Conservation (phyloP, 805 yeast species). For the Ogataea pini region DNA sequence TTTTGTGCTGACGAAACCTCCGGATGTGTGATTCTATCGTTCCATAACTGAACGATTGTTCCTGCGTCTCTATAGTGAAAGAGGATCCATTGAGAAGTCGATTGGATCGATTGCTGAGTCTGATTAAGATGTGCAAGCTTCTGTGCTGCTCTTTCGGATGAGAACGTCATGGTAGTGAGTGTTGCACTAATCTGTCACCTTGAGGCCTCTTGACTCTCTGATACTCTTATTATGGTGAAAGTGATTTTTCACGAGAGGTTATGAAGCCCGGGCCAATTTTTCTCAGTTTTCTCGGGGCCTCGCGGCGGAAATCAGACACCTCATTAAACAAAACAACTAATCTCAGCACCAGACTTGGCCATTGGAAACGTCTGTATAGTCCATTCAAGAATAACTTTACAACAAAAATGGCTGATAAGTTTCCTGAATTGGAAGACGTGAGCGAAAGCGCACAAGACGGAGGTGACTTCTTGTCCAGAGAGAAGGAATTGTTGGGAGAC, state of each 20-base stretch:
- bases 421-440: constrained; percentile 64
- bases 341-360: not conserved
- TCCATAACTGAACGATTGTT: constrained; percentile 57
- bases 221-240: too few species aligned
- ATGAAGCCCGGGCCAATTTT: constrained; percentile 1
- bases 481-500: constrained; percentile 66
- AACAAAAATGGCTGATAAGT: constrained; percentile 65
- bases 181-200: not conserved
- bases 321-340: constrained; percentile 1
- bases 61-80: constrained; percentile 64
- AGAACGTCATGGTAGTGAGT: constrained; percentile 53
- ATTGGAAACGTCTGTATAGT: not conserved
- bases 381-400: not conserved
- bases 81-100: constrained; percentile 70
- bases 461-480: constrained; percentile 64
- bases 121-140: constrained; percentile 53
- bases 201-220: not conserved
- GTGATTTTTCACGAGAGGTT: constrained; percentile 7
- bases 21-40: constrained; percentile 20
- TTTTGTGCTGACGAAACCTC: constrained; percentile 33
- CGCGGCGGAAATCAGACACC: constrained; percentile 11
- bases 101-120: constrained; percentile 70
- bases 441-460: constrained; percentile 36
- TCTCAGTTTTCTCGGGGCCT: not conserved
- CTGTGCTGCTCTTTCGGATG: constrained; percentile 48